Evolutionary conservation across 176 grass and related monocot genomes (phyloP).

Genomic region (Rhipidocladum racemiflorum): DNA sequence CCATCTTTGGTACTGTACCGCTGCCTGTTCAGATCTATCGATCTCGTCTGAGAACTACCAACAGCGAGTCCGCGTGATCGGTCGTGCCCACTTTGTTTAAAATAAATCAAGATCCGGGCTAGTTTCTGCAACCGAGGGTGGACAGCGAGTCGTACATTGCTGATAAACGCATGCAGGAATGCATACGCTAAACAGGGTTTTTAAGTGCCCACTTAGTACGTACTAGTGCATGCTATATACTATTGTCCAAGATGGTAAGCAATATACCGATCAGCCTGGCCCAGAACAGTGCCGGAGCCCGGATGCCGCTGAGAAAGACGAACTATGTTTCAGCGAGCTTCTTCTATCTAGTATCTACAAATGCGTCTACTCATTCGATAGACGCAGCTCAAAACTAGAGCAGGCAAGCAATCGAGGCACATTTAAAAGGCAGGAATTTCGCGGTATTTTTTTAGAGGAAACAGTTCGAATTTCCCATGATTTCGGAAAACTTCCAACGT

Average conservation of each 20-base stretch:
- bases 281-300: background rate
- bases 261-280: background rate
- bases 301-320: background rate
- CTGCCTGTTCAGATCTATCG: slow-evolving; percentile 22
- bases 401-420: too few relatives aligned
- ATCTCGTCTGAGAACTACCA: background rate
- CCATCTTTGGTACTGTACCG: background rate
- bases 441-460: too few relatives aligned
- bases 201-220: background rate
- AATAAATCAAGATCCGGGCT: background rate
- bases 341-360: too few relatives aligned
- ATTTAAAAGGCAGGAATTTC: too few relatives aligned
- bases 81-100: background rate
- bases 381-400: too few relatives aligned
- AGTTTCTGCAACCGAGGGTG: background rate
- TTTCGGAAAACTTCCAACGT: too few relatives aligned
- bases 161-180: background rate
- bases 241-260: background rate
- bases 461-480: too few relatives aligned
- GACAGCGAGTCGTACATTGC: background rate
- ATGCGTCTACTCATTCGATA: too few relatives aligned
- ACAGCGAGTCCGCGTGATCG: background rate
- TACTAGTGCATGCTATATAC: background rate
- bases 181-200: background rate
- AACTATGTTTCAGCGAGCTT: background rate